Evolutionary conservation across 2,329 filamentous ascomycete species (phyloP).

Genomic region (Claviceps capensis): DNA sequence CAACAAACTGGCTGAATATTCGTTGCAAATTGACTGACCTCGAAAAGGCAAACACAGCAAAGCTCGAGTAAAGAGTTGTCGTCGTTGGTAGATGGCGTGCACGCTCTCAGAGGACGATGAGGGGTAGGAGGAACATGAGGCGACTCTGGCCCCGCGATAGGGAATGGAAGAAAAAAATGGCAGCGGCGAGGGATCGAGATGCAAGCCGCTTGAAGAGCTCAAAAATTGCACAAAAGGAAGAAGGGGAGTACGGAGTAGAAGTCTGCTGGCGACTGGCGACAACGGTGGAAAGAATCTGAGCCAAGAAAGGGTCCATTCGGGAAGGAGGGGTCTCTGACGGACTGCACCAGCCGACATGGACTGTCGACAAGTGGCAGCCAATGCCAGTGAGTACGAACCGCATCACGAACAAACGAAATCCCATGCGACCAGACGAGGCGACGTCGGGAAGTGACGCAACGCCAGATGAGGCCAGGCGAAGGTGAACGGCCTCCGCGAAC

Average conservation of each 20-base stretch:
- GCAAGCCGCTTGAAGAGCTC: background rate
- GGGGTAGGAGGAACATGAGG: constrained; percentile 1
- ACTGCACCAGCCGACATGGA: background rate
- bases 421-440: no score
- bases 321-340: constrained; percentile 4
- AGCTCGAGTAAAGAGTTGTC: background rate
- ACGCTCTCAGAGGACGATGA: background rate
- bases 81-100: background rate
- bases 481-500: no score
- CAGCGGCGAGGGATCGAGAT: background rate
- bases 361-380: no score
- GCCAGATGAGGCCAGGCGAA: no score
- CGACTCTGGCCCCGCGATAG: constrained; percentile 1
- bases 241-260: background rate
- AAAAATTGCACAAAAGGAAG: constrained; percentile 5
- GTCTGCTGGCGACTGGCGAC: background rate
- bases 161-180: background rate
- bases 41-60: background rate
- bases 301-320: constrained; percentile 4
- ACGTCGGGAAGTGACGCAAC: no score
- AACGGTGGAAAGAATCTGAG: background rate
- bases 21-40: constrained; percentile 7
- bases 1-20: background rate
- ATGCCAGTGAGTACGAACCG: no score
- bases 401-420: no score